Evolutionary conservation across 2,329 filamentous ascomycete species (phyloP).

Genomic region (Fusarium burgessii): DNA sequence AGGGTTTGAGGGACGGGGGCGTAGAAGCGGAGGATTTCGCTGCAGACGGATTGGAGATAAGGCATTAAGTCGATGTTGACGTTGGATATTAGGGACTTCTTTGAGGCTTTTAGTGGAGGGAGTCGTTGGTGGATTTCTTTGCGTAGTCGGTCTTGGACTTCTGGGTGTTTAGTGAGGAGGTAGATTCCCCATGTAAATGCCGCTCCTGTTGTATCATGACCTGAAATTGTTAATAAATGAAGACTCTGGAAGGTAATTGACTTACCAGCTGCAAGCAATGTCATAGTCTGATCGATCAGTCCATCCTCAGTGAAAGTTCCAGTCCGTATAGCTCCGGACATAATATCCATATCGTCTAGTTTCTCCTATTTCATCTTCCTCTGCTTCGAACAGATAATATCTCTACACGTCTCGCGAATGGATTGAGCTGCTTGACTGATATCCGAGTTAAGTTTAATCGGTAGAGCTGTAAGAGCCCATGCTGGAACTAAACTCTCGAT

Average conservation of each 20-base stretch:
- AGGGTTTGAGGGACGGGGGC: conserved; percentile 78
- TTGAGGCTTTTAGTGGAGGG: conserved; percentile 57
- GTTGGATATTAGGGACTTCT: conserved; percentile 50
- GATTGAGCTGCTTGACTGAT: conserved; percentile 65
- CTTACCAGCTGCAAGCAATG: conserved; percentile 71
- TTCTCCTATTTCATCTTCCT: conserved; percentile 60
- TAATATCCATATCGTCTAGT: conserved; percentile 73
- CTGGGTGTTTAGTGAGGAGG: conserved; percentile 71
- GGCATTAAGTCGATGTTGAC: conserved; percentile 76
- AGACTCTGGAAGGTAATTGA: not conserved
- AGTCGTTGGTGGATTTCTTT: conserved; percentile 74
- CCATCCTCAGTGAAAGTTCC: conserved; percentile 81
- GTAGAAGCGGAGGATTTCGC: conserved; percentile 79
- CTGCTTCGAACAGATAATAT: conserved; percentile 79
- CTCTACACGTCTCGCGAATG: conserved; percentile 74
- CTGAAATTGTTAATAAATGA: conserved; percentile 43
- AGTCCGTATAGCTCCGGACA: conserved; percentile 81
- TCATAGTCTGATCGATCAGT: conserved; percentile 89
- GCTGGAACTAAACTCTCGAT: conserved; percentile 70
- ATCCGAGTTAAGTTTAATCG: conserved; percentile 77
- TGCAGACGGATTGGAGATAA: conserved; percentile 83
- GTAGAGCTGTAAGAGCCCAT: conserved; percentile 71
- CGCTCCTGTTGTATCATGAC: conserved; percentile 82
- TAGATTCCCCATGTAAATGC: conserved; percentile 80
- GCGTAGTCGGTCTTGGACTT: conserved; percentile 75